Evolutionary conservation across 2,329 filamentous ascomycete genomes (phyloP), one percentile per base, ranked within the genome.

Genomic region (Colletotrichum graminicola): DNA sequence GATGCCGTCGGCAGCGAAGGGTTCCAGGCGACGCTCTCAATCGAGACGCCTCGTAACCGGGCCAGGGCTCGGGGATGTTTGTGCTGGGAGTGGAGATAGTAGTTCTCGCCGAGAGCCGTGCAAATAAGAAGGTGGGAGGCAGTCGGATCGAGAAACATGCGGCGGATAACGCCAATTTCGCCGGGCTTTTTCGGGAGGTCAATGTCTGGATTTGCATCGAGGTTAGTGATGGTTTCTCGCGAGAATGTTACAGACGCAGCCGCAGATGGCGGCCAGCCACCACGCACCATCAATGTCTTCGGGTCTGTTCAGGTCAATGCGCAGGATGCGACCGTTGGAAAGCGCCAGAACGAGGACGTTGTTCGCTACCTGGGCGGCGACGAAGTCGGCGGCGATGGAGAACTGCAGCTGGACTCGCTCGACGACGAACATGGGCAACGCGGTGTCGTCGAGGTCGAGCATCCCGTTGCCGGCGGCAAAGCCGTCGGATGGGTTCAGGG

Each of bases 141-240:
- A 14, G 95, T 97, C 36, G 96, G 95, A 79, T 99, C 96, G 78
- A 99, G 92, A 84, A 99, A 99, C 89, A 99, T 94, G 84, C 93
- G 94, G 76, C 93, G 92, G 78, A 99, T 98, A 63, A 97, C 89
- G 75, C 96, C 96, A 71, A 96, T 89, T 80, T 99, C 95, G 47
- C 94, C 92, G 21, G 94, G 90, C 78, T 95, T 96, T 84, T 97
- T 97, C 47, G 96, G 96, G 10, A 99, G 90, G 81, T 99, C 96
- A 80, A 99, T 97, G 82, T 99, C 95, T 97, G 76, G 12, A 64
- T 47, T 12, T 51, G 51, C 36, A n/a, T 23, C n/a, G 32, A 49
- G n/a, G 64, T 73, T 66, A 73, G 67, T 63, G 70, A 62, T 21
- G 14, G 23, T 41, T 54, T 16, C 41, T 47, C 34, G 21, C 32